Percentiles rank a stretch among this genome's conserved stretches.
These are phyloP conservation scores for Fusarium citri DNA, from an alignment of 2,329 filamentous ascomycete genomes.

Conservation along the genomic window DNA sequence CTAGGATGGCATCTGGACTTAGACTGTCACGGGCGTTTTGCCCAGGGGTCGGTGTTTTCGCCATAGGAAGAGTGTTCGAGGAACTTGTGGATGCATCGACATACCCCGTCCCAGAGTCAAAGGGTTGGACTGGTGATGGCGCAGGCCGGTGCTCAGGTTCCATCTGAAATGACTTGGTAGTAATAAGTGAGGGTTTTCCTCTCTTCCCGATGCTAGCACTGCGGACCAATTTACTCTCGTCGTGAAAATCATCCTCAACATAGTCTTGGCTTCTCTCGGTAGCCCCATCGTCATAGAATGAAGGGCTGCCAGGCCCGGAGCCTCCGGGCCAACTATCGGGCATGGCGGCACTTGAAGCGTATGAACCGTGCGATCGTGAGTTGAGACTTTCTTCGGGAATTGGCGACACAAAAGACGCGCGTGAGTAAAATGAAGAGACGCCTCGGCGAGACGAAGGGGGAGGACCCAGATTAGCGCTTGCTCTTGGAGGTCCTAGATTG, in stretches of 20 bases:
- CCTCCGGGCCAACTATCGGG: conserved; percentile 72
- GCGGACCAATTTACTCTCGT: conserved; percentile 69
- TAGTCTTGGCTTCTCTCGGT: conserved; percentile 58
- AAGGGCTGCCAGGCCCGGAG: conserved; percentile 59
- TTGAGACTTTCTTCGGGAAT: conserved; percentile 78
- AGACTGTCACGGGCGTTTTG: conserved; percentile 39
- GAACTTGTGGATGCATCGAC: conserved; percentile 61
- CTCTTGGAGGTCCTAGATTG: conserved; percentile 58
- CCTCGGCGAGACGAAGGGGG: conserved; percentile 71
- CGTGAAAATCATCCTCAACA: conserved; percentile 60
- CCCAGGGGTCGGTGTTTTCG: conserved; percentile 30
- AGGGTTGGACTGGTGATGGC: conserved; percentile 55
- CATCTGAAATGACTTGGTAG: conserved; percentile 43
- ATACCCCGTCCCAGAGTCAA: conserved; percentile 59
- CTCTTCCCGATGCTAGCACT: conserved; percentile 72
- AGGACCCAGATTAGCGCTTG: conserved; percentile 67
- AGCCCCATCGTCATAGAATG: conserved; percentile 63
- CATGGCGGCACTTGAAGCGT: conserved; percentile 78
- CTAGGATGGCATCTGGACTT: conserved; percentile 61
- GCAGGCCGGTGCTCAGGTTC: conserved; percentile 46
- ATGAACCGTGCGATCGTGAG: conserved; percentile 70
- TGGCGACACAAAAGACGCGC: conserved; percentile 75
- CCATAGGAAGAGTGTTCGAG: conserved; percentile 55
- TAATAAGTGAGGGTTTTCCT: conserved; percentile 68
- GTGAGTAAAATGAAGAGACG: conserved; percentile 73